phyloP scores from a whole-genome alignment of 495 filamentous ascomycete genomes.

The Immersiella caudata region DNA sequence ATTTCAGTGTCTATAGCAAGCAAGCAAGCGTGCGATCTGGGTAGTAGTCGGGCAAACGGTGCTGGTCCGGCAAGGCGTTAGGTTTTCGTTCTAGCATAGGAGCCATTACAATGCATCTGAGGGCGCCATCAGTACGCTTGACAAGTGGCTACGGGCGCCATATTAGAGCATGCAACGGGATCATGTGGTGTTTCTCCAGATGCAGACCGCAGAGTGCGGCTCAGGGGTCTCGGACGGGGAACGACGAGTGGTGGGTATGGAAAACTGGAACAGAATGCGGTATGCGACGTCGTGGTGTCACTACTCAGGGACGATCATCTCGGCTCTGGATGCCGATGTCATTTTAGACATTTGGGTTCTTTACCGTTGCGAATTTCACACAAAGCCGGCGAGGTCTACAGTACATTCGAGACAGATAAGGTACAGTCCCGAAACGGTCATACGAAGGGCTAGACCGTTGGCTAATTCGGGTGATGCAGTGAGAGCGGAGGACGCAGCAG shows the following conservation, averaged over 20 bases:
- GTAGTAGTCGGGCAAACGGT: not conserved
- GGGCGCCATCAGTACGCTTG: not conserved
- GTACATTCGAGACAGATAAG: no score
- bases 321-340: not conserved
- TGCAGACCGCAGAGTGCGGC: no score
- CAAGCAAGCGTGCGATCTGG: not conserved
- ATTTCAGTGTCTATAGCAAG: constrained; percentile 1
- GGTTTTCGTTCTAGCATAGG: not conserved
- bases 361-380: not conserved
- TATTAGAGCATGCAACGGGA: not conserved
- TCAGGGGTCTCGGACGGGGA: no score
- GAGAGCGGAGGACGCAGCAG: not conserved
- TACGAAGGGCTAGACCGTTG: not conserved
- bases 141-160: not conserved
- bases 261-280: no score
- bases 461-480: not conserved
- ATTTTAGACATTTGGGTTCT: no score
- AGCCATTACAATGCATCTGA: not conserved
- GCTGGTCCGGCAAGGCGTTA: constrained; percentile 2
- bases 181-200: not conserved
- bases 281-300: no score
- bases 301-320: not conserved
- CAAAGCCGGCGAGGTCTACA: not conserved
- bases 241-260: no score
- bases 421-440: not conserved